These are phyloP conservation scores for Phytophthora meadii DNA, from an alignment of 352 stramenopile species.

Conservation along the genomic window DNA sequence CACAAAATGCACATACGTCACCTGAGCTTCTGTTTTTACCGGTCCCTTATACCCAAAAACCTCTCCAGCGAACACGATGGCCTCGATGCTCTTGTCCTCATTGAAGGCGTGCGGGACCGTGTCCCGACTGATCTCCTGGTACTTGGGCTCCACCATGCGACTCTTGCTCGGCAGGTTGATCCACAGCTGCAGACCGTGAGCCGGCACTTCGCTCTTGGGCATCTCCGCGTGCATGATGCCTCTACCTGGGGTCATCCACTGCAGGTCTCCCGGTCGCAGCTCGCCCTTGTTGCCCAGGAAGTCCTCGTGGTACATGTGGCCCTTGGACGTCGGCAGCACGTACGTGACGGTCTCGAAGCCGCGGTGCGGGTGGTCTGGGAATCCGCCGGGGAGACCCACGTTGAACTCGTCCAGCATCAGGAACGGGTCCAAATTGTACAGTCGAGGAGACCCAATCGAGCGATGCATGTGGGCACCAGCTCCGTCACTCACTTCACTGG, in stretches of 20 bases:
- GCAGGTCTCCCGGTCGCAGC: constrained; percentile 50
- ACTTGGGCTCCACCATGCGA: constrained; percentile 59
- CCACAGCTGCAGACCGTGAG: constrained; percentile 59
- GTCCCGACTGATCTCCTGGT: constrained; percentile 65
- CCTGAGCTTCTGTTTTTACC: constrained; percentile 50
- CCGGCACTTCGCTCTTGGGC: constrained; percentile 39
- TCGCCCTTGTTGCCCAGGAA: constrained; percentile 65
- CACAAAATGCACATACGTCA: constrained; percentile 64
- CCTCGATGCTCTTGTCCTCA: constrained; percentile 52
- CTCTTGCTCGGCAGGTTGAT: constrained; percentile 51
- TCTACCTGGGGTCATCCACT: constrained; percentile 61
- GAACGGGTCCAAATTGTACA: constrained; percentile 56
- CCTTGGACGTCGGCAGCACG: constrained; percentile 71
- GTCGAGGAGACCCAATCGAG: constrained; percentile 40
- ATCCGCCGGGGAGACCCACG: constrained; percentile 73
- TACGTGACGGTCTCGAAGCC: constrained; percentile 94
- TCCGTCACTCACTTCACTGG: constrained; percentile 48
- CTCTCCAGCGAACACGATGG: constrained; percentile 60
- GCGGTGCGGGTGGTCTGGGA: constrained; percentile 90
- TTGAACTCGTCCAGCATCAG: constrained; percentile 72
- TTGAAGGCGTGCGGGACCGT: constrained; percentile 51
- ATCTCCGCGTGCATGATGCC: constrained; percentile 69
- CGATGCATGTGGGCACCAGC: constrained; percentile 50
- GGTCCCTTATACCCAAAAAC: constrained; percentile 48
- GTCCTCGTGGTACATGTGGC: constrained; percentile 90